These are phyloP conservation scores for Talaromyces sp. DNA, from an alignment of 2,329 filamentous ascomycete species.

Conservation along the genomic window DNA sequence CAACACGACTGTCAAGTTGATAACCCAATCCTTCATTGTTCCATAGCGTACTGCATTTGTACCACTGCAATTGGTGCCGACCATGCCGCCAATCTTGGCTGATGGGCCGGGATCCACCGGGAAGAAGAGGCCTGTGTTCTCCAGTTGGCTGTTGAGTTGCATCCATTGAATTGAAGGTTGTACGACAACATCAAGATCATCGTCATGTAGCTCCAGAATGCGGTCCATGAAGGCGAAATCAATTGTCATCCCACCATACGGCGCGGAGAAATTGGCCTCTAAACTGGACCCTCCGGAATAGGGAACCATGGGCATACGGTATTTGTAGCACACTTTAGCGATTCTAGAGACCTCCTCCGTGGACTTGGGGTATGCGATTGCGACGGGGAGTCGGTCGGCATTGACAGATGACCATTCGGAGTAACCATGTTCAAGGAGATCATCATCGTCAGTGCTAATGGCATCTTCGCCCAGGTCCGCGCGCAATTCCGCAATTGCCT, in stretches of 20 bases:
- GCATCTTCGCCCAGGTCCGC: slow-evolving; percentile 52
- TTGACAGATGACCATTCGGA: slow-evolving; percentile 70
- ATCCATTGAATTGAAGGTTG: slow-evolving; percentile 93
- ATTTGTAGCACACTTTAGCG: slow-evolving; percentile 69
- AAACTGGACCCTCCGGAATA: slow-evolving; percentile 83
- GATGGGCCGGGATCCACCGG: slow-evolving; percentile 79
- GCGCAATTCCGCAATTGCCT: slow-evolving; percentile 56
- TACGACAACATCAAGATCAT: slow-evolving; percentile 89
- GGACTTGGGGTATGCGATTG: slow-evolving; percentile 59
- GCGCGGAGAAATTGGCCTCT: slow-evolving; percentile 86
- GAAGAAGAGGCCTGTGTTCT: slow-evolving; percentile 76
- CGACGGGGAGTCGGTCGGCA: slow-evolving; percentile 58
- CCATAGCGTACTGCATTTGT: slow-evolving; percentile 63
- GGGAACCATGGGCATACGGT: slow-evolving; percentile 77
- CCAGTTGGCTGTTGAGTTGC: slow-evolving; percentile 71
- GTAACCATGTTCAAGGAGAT: slow-evolving; percentile 60
- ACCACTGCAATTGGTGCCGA: slow-evolving; percentile 64
- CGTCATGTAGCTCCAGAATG: slow-evolving; percentile 72
- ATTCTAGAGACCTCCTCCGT: slow-evolving; percentile 63
- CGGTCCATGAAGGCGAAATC: slow-evolving; percentile 87
- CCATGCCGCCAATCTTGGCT: slow-evolving; percentile 55
- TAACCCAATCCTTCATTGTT: slow-evolving; percentile 72
- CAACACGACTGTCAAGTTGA: slow-evolving; percentile 67
- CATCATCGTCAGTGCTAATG: slow-evolving; percentile 61
- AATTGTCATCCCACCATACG: slow-evolving; percentile 80